phyloP scores from a whole-genome alignment of 2,329 filamentous ascomycete species.

The Fusarium citri region DNA sequence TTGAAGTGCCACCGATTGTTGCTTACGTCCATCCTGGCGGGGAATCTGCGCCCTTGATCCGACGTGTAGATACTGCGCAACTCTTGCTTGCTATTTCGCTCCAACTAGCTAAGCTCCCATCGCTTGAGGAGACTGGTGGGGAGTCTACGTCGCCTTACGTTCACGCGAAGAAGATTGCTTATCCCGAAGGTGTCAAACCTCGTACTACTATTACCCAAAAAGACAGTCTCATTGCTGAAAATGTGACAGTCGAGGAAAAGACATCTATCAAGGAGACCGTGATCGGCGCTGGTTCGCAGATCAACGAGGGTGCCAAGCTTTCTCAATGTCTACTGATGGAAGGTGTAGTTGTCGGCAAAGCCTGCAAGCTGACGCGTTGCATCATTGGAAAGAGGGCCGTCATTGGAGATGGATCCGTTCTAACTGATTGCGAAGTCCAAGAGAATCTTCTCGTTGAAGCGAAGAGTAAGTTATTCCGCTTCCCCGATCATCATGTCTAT shows the following conservation, averaged over 20 bases:
- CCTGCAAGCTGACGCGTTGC: constrained; percentile 86
- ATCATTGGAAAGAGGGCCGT: constrained; percentile 84
- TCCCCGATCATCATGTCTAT: not conserved
- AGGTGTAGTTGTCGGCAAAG: constrained; percentile 84
- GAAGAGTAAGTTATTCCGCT: constrained; percentile 68
- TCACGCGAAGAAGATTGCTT: constrained; percentile 82
- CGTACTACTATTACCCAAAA: constrained; percentile 84
- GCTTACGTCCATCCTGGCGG: constrained; percentile 81
- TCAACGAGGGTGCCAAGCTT: constrained; percentile 85
- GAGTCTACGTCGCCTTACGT: constrained; percentile 77
- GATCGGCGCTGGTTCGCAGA: constrained; percentile 87
- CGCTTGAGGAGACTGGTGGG: constrained; percentile 70
- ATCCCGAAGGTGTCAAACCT: constrained; percentile 82
- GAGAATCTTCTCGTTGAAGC: constrained; percentile 88
- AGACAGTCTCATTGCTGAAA: constrained; percentile 87
- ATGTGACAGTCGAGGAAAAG: constrained; percentile 89
- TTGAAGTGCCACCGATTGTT: constrained; percentile 75
- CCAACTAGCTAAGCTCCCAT: constrained; percentile 85
- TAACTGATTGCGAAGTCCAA: constrained; percentile 93
- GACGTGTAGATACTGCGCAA: constrained; percentile 88
- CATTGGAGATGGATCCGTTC: constrained; percentile 82
- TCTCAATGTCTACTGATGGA: constrained; percentile 95
- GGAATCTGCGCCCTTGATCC: constrained; percentile 72
- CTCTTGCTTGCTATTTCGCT: constrained; percentile 85
- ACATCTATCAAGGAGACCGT: constrained; percentile 93